Conservation (phyloP, 2,329 filamentous ascomycete genomes). For the Cyphellophora europaea region DNA sequence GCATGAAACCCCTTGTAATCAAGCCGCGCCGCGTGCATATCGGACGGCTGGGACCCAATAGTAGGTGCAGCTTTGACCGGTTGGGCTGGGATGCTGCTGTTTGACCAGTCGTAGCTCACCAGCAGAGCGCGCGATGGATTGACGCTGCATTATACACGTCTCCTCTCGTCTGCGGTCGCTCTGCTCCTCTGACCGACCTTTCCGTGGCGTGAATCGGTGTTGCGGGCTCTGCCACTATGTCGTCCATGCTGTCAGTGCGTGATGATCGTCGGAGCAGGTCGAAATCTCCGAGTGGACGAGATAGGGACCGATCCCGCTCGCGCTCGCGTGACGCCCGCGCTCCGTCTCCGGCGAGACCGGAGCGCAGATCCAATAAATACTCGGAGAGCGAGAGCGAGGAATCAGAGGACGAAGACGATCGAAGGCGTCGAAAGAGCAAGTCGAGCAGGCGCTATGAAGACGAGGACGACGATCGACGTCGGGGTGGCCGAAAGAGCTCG, state of each 20-base stretch:
- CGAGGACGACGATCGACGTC: slow-evolving; percentile 20
- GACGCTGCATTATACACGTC: no score
- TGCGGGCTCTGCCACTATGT: no score
- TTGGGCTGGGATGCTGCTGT: no score
- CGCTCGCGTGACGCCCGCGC: slow-evolving; percentile 31
- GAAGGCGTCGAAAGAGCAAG: slow-evolving; percentile 8
- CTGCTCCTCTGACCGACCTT: no score
- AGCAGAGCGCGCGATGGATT: no score
- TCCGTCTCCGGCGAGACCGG: slow-evolving; percentile 22
- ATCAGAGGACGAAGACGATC: slow-evolving; percentile 1
- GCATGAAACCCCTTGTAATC: no score
- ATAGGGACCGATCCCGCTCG: slow-evolving; percentile 29
- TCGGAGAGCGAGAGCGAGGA: slow-evolving; percentile 9
- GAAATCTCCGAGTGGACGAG: slow-evolving; percentile 32
- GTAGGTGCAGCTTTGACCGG: no score
- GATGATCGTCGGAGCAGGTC: slow-evolving; percentile 29
- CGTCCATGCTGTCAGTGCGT: slow-evolving; percentile 15
- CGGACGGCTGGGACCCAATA: no score
- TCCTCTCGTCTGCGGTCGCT: no score
- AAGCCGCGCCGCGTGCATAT: no score
- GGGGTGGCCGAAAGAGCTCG: slow-evolving; percentile 6
- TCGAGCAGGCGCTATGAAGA: slow-evolving; percentile 16
- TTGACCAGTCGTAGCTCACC: no score
- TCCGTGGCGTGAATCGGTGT: no score
- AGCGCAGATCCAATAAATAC: background rate